Evolutionary conservation across 2,329 filamentous ascomycete genomes (phyloP), one percentile per base, ranked within the genome.

Genomic region (Fusarium subtropicale): DNA sequence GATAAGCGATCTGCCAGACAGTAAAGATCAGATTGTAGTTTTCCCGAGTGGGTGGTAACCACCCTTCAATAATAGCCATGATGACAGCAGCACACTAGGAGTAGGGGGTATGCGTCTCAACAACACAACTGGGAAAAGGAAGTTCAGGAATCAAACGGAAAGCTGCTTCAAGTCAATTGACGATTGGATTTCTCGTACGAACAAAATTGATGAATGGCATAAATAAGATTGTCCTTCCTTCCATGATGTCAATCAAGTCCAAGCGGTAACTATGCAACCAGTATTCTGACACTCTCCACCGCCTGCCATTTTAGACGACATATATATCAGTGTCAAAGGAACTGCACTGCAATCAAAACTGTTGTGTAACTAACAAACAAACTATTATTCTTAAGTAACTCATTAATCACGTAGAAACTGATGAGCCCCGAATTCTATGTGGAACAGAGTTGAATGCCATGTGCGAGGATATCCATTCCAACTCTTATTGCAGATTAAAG

Each of bases 31-130:
- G 71, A 55, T 88, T 81, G 77, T 87, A 91, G 77, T 89, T 85
- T 71, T 87, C 84, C 70, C 82, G 82, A 59, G 83, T 86, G 1
- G 87, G 85, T 18, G 88, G 88, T 65, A 88, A 78, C 85, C 86
- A 89, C 61, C 81, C 82, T 69, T 85, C 76, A 36, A 88, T 73
- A 50, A 88, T 75, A 13, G 84, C 80, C 82, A 86, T 85, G 58
- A 53, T 72, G 60, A 53, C 58, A 42, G 18, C 34, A 55, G 18
- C 34, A 55, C 56, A 20, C 38, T 16, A n/a, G 7, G 12, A 20
- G 7, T 39, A 30, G 16, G 16, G 24, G 18, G 22, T 41, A 26
- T 48, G 38, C 15, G 28, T n/a, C 24, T 58, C 44, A 39, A 59
- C 41, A 36, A 41, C 42, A n/a, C 46, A 52, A 36, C 39, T 41